Evolutionary conservation across 1,284 basidiomycete species (phyloP).

Genomic region (Peniophora sp.): DNA sequence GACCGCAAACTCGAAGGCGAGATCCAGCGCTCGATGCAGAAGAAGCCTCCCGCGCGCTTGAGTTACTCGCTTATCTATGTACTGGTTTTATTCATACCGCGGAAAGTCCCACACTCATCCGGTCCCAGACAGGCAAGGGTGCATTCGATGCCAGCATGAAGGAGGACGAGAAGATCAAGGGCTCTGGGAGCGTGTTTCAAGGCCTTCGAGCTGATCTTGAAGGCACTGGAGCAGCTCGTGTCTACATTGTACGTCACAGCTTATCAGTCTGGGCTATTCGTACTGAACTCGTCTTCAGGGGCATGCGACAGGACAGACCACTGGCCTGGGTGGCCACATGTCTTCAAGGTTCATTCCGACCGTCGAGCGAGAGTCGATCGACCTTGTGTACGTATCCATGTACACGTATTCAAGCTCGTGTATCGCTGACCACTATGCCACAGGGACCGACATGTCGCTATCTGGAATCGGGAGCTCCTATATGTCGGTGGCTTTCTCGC

Average conservation of each 20-base stretch:
- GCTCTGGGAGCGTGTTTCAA: slow-evolving; percentile 77
- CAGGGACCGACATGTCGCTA: slow-evolving; percentile 73
- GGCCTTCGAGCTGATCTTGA: slow-evolving; percentile 76
- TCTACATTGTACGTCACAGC: slow-evolving; percentile 62
- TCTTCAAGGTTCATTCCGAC: slow-evolving; percentile 93
- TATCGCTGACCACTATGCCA: slow-evolving; percentile 6
- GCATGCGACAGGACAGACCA: slow-evolving; percentile 85
- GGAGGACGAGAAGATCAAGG: slow-evolving; percentile 52
- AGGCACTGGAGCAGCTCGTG: slow-evolving; percentile 56
- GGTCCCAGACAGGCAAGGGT: slow-evolving; percentile 71
- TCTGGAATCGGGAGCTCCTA: slow-evolving; percentile 86
- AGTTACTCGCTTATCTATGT: slow-evolving; percentile 86
- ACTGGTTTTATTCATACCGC: not conserved
- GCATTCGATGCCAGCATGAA: slow-evolving; percentile 75
- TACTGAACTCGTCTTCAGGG: slow-evolving; percentile 34
- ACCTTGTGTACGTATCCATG: slow-evolving; percentile 58
- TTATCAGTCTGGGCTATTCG: not conserved
- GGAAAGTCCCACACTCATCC: not conserved
- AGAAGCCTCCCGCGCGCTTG: slow-evolving; percentile 78
- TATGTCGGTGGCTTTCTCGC: slow-evolving; percentile 79
- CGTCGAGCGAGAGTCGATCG: slow-evolving; percentile 93
- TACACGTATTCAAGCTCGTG: slow-evolving; percentile 13
- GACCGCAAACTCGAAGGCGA: slow-evolving; percentile 71
- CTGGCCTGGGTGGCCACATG: slow-evolving; percentile 88
- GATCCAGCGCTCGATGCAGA: slow-evolving; percentile 90